Evolutionary conservation across 441 rosid species (phyloP).

Genomic region (Omphalea diandra): DNA sequence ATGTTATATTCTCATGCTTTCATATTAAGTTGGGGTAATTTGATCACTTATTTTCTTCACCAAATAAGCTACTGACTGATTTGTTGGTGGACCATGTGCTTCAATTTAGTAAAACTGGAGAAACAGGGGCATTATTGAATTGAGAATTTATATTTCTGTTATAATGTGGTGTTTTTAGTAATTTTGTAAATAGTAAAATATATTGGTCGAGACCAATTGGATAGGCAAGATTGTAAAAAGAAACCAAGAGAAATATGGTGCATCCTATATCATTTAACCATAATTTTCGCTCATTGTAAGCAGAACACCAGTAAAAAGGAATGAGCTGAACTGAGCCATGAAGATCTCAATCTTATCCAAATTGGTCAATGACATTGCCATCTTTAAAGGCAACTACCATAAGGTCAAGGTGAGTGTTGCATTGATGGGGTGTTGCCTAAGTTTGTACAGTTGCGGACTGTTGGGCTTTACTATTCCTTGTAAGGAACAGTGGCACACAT

Average conservation of each 20-base stretch:
- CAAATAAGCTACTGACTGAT: background rate
- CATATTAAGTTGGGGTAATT: background rate
- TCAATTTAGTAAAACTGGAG: background rate
- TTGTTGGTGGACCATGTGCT: background rate
- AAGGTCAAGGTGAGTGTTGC: background rate
- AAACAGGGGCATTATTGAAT: background rate
- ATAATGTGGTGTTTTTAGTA: background rate
- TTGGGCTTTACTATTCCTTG: background rate
- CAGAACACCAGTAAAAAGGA: too few relatives aligned
- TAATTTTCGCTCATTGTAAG: too few relatives aligned
- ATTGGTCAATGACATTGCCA: too few relatives aligned
- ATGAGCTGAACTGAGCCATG: too few relatives aligned
- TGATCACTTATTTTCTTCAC: background rate
- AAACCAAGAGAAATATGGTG: background rate
- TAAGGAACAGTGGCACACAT: background rate
- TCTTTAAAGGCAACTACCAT: too few relatives aligned
- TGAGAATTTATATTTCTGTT: background rate
- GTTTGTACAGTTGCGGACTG: background rate
- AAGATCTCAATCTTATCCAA: too few relatives aligned
- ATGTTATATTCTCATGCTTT: background rate
- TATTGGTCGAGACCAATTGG: background rate
- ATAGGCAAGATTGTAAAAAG: background rate
- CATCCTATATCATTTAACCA: too few relatives aligned
- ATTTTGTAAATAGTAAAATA: background rate
- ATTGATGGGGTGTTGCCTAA: background rate